Conservation (phyloP, 2,329 filamentous ascomycete genomes). For the Trichoderma pleuroti region DNA sequence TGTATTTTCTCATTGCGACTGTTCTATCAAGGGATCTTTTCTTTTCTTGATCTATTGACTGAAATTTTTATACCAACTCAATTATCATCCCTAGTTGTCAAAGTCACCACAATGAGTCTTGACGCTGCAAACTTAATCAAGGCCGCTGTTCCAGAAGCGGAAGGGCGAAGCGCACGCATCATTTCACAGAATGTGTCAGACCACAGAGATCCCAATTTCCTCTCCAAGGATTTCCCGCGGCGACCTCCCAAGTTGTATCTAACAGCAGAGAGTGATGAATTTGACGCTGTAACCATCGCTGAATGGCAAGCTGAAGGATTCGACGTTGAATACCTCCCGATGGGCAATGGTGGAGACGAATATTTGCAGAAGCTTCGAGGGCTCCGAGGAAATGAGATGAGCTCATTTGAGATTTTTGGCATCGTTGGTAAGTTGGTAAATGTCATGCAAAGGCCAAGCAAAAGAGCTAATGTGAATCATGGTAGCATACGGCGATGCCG, state of each 20-base stretch:
- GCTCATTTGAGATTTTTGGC: constrained; percentile 42
- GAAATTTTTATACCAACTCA: not conserved
- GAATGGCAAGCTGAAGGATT: constrained; percentile 45
- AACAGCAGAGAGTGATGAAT: constrained; percentile 41
- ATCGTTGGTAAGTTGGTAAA: constrained; percentile 36
- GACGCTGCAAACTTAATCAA: constrained; percentile 32
- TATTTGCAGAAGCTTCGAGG: constrained; percentile 36
- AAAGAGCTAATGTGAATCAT: not conserved
- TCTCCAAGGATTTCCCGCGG: constrained; percentile 40
- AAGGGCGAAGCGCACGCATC: constrained; percentile 32
- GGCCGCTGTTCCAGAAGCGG: constrained; percentile 30
- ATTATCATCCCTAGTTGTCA: not conserved
- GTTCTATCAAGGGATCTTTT: not conserved
- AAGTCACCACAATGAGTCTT: constrained; percentile 25
- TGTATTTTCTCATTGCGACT: not conserved
- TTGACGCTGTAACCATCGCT: constrained; percentile 36
- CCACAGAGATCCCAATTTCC: constrained; percentile 40
- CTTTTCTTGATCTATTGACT: not conserved
- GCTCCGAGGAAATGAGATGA: constrained; percentile 33
- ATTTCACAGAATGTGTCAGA: constrained; percentile 34
- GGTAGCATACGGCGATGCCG: constrained; percentile 43
- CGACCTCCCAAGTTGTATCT: constrained; percentile 40
- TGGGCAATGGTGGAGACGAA: constrained; percentile 34
- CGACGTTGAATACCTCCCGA: constrained; percentile 40
- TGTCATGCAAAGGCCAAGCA: too few relatives aligned